Base-by-base conservation (phyloP, 768 basidiomycete genomes). In the Naganishia antarctica region DNA sequence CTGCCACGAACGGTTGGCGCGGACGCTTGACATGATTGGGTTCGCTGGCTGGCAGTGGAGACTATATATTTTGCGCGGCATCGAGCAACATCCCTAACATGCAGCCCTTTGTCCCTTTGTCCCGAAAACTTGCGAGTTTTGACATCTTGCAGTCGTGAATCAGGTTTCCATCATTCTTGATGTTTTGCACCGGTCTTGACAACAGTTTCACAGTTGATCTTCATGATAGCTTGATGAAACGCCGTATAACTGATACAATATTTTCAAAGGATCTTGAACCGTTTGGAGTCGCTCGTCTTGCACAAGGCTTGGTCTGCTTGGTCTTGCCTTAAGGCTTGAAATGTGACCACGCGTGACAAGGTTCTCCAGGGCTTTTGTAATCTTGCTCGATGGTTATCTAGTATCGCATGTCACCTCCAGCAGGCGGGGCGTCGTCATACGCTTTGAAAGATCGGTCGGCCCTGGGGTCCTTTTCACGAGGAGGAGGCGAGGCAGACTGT, bases 381-480 rank as follows among this genome's bases (percentile, higher is more conserved):
- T 44, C 43, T 44, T 44, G 43, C 43, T 44, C n/a, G 11, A 13
- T 57, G 34, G 23, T 45, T 31, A 37, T 51, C 66, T 75, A 76
- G 69, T 77, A 77, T 37, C 74, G 67, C 23, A 73, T 60, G 43
- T 67, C 65, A 12, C 57, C 68, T 40, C 50, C 62, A 15, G 68
- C 63, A n/a, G 70, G 64, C 40, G 72, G 64, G 40, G 66, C 70
- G 26, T 75, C 74, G 49, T 76, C 72, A 45, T 74, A 67, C 21
- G 71, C 44, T 69, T 65, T 48, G 69, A 46, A 32, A 64, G 66
- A 46, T 37, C 66, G 48, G 44, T 62, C 64, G 16, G 71, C 66
- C 51, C 76, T 69, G 40, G 73, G 73, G 58, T 75, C 74, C 43
- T 60, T 48, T 15, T 62, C 60, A 21, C 59, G 58, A 16, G 51